A percentile compares a stretch with the other conserved stretches of the same genome.
phyloP scores from a whole-genome alignment of 176 grass and related monocot genomes.

The Aegilops umbellulata region DNA sequence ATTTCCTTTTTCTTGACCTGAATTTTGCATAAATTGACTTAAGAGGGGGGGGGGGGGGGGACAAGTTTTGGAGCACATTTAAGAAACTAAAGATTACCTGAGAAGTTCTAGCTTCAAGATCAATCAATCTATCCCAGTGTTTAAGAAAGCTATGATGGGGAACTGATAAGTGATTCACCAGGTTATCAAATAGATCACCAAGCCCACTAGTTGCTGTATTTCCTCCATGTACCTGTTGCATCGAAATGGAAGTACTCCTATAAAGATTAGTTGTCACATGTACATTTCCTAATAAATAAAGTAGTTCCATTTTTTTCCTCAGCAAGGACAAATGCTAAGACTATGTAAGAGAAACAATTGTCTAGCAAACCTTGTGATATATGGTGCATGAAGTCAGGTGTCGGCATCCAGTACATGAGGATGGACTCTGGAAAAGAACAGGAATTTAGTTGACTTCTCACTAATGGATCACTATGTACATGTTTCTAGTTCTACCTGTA shows the following conservation, averaged over 20 bases:
- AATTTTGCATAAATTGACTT: constrained; percentile 40
- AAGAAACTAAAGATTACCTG: constrained; percentile 62
- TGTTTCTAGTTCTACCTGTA: constrained; percentile 51
- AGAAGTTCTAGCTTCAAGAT: constrained; percentile 83
- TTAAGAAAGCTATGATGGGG: constrained; percentile 79
- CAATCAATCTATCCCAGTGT: constrained; percentile 83
- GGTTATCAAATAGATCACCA: constrained; percentile 71
- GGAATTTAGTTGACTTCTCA: constrained; percentile 15
- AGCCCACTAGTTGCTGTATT: constrained; percentile 73
- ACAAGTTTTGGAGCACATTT: neutral
- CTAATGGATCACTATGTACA: constrained; percentile 2
- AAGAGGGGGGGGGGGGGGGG: neutral
- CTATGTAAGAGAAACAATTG: neutral
- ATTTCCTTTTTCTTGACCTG: constrained; percentile 76
- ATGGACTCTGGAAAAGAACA: constrained; percentile 53
- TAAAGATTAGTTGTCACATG: constrained; percentile 9
- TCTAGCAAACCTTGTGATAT: constrained; percentile 78
- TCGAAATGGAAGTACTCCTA: neutral
- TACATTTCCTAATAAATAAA: neutral
- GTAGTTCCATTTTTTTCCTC: neutral
- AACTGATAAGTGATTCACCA: constrained; percentile 76
- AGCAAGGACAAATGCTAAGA: neutral
- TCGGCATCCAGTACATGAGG: constrained; percentile 75
- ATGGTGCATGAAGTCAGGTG: constrained; percentile 77
- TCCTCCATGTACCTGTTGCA: constrained; percentile 79